These are phyloP conservation scores for Cryptosporidium meleagridis DNA, from an alignment of 169 alveolate species.

Conservation along the genomic window DNA sequence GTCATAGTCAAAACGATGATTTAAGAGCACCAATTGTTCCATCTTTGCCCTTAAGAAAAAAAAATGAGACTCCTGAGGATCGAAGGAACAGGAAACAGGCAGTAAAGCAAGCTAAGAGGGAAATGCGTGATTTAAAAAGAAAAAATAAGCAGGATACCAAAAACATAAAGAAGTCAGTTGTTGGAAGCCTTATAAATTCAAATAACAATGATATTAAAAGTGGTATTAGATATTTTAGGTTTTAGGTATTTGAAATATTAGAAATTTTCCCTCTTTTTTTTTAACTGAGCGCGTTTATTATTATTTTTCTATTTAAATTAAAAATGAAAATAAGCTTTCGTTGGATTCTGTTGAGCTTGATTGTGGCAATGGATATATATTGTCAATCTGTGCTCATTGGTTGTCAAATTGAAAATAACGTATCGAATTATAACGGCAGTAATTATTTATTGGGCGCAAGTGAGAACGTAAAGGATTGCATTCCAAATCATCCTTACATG, in stretches of 20 bases:
- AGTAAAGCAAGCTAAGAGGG: conserved; percentile 84
- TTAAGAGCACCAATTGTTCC: not conserved
- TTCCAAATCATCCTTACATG: conserved; percentile 58
- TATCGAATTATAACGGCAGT: not conserved
- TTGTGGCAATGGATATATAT: conserved; percentile 62
- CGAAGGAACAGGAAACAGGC: conserved; percentile 82
- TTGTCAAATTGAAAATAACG: conserved; percentile 32
- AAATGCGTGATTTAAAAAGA: conserved; percentile 83
- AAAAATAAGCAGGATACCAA: conserved; percentile 78
- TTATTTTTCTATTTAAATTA: not conserved
- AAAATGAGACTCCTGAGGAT: conserved; percentile 86
- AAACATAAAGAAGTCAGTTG: conserved; percentile 30
- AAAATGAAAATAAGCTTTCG: conserved; percentile 57
- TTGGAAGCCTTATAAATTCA: not conserved
- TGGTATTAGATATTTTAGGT: conserved; percentile 56
- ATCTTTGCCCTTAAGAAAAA: conserved; percentile 76
- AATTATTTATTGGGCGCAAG: not conserved
- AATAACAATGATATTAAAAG: conserved; percentile 39
- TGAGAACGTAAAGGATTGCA: conserved; percentile 16
- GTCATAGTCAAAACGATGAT: no score
- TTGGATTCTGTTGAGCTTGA: conserved; percentile 52
- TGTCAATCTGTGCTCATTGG: conserved; percentile 48
- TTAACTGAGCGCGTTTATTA: not conserved
- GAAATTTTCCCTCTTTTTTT: not conserved
- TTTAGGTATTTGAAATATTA: not conserved